Base-by-base conservation (phyloP, 768 basidiomycete genomes). In the Lactifluus pinguis region DNA sequence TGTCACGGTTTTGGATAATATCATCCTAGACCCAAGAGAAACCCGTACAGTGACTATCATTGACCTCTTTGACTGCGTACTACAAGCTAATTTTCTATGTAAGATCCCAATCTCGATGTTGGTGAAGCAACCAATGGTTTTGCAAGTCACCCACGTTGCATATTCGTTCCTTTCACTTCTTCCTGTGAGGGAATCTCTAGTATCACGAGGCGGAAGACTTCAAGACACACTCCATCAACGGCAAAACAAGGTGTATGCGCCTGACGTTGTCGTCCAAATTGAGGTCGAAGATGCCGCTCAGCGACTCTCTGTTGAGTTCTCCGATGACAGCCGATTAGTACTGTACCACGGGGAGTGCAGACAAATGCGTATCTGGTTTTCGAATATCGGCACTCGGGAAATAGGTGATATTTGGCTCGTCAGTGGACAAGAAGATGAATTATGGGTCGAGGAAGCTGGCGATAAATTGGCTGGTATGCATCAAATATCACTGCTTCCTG, bases 91-190 rank as follows among this genome's bases (percentile, higher is more conserved):
- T 53, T 3, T 32, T 44, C 29, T 59, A 34, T 58, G 21, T 42
- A 57, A 85, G 84, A 75, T 94, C 49, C 80, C 87, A 2, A 76
- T 94, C 42, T 74, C 82, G 4, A 71, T 93, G 38, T 83, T 77
- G 57, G 79, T 79, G 25, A 76, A 72, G 3, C 75, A 73, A 50
- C 74, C 86, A 1, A 75, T 79, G 2, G 77, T 78, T 2, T 68
- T 95, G 47, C 73, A 72, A 25, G 72, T 95, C 47, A 80, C 80
- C 14, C 73, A 84, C 45, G 79, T 79, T 42, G 76, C 75, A 47
- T 92, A 87, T 64, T 71, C 83, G 34, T 95, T 94, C 69, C 79
- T 94, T 38, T 82, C 83, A 5, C 78, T 91, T 36, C 77, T 95
- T 19, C 83, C 87, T 2, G 76, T 78, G 29, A 76, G 70, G 0